Conservation (phyloP, 345 rosid genomes). For the Eucalyptus urophylla region DNA sequence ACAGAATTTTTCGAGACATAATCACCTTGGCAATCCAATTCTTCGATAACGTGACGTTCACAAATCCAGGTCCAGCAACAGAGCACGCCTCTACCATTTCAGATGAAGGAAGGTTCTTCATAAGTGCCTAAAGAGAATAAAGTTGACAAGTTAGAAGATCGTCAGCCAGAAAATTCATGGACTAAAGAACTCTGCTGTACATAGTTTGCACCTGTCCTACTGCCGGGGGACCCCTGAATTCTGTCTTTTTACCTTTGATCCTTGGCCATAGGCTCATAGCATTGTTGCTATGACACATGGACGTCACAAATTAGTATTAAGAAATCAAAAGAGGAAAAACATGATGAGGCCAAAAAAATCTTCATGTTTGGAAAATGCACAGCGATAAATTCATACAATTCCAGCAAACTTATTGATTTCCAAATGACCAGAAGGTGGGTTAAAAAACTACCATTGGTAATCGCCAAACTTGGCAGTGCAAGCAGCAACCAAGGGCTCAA, state of each 20-base stretch:
- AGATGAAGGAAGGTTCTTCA: conserved; percentile 57
- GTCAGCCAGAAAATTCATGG: neutral
- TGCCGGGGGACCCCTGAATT: conserved; percentile 64
- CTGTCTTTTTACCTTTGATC: conserved; percentile 55
- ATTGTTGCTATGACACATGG: conserved; percentile 47
- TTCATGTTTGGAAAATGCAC: neutral
- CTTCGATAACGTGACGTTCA: conserved; percentile 60
- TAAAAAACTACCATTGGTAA: conserved; percentile 65
- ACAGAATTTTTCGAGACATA: neutral
- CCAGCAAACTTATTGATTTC: neutral
- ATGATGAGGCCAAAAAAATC: neutral
- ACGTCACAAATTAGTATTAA: neutral
- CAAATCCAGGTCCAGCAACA: conserved; percentile 94
- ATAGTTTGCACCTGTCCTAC: conserved; percentile 61
- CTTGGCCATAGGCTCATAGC: conserved; percentile 83
- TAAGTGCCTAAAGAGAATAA: conserved; percentile 42
- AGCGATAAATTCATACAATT: neutral
- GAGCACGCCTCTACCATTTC: conserved; percentile 79
- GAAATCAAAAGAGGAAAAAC: neutral
- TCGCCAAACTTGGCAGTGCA: conserved; percentile 68
- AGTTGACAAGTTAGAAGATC: neutral
- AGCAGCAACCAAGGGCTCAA: conserved; percentile 61
- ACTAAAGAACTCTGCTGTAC: neutral
- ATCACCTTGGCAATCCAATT: conserved; percentile 86
- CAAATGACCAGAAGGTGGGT: neutral